A percentile compares a stretch with the other conserved stretches of the same genome.
These are phyloP conservation scores for Cladosporium oxysporum DNA, from an alignment of 2,329 filamentous ascomycete genomes.

Conservation along the genomic window DNA sequence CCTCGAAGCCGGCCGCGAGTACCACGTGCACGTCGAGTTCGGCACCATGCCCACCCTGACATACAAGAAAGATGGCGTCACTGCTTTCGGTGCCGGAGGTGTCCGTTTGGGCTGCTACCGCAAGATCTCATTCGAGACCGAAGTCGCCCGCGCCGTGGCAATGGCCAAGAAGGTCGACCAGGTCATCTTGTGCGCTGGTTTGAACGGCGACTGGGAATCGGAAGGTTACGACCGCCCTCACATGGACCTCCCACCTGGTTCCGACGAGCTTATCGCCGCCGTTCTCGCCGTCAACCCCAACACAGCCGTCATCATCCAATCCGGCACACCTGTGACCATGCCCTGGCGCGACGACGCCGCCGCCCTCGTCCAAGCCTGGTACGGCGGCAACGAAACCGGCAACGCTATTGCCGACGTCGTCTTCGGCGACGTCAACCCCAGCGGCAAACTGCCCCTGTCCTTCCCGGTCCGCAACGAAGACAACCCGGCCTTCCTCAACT, in stretches of 20 bases:
- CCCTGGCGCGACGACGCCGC: slow-evolving; percentile 65
- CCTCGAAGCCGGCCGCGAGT: slow-evolving; percentile 61
- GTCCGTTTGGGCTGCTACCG: slow-evolving; percentile 62
- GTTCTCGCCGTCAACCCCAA: slow-evolving; percentile 68
- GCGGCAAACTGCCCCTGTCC: slow-evolving; percentile 72
- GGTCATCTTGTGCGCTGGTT: slow-evolving; percentile 74
- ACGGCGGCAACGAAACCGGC: slow-evolving; percentile 73
- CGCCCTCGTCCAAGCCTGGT: slow-evolving; percentile 62
- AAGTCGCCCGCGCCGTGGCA: slow-evolving; percentile 65
- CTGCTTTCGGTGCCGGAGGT: slow-evolving; percentile 67
- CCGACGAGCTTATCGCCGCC: slow-evolving; percentile 66
- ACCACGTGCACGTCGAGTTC: slow-evolving; percentile 62
- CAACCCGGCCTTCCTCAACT: slow-evolving; percentile 71
- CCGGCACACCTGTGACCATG: slow-evolving; percentile 72
- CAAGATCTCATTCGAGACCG: slow-evolving; percentile 60
- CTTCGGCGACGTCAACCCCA: slow-evolving; percentile 72
- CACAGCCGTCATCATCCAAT: slow-evolving; percentile 73
- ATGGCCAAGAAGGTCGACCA: slow-evolving; percentile 72
- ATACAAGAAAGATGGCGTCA: slow-evolving; percentile 55
- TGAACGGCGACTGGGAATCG: slow-evolving; percentile 77
- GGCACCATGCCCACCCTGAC: slow-evolving; percentile 68
- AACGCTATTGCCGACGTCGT: slow-evolving; percentile 78
- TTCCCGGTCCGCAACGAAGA: slow-evolving; percentile 57
- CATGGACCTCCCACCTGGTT: slow-evolving; percentile 61
- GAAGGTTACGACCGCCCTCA: slow-evolving; percentile 66